These are phyloP conservation scores for Sphagnum magellanicum DNA, from an alignment of 228 moss, liverwort and hornwort genomes.

Conservation along the genomic window DNA sequence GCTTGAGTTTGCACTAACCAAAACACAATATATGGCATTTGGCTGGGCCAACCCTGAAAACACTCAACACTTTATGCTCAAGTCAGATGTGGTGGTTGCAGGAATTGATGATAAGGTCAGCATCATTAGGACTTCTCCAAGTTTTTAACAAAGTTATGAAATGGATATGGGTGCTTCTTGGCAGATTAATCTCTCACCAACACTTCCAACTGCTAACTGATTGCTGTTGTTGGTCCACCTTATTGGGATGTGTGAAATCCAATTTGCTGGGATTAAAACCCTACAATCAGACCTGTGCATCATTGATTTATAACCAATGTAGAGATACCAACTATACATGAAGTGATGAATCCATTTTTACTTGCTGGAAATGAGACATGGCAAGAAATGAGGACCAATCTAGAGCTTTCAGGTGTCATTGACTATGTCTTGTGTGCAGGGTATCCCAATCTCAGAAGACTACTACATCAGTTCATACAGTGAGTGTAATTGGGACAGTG, in stretches of 20 bases:
- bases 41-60: constrained; percentile 77
- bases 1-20: constrained; percentile 75
- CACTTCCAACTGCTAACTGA: too few species aligned
- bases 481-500: constrained; percentile 93
- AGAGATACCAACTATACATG: too few species aligned
- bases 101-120: constrained; percentile 85
- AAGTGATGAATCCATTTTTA: background rate
- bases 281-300: background rate
- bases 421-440: constrained; percentile 21
- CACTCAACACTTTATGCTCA: constrained; percentile 50
- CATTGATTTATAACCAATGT: too few species aligned
- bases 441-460: constrained; percentile 79
- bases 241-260: too few species aligned
- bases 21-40: constrained; percentile 95
- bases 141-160: too few species aligned
- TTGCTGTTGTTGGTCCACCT: too few species aligned
- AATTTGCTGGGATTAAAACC: background rate
- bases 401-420: background rate
- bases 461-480: constrained; percentile 70
- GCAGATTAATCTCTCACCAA: too few species aligned
- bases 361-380: background rate
- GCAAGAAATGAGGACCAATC: background rate
- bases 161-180: too few species aligned
- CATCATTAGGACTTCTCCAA: background rate
- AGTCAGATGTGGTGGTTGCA: constrained; percentile 86